These are phyloP conservation scores for Acrocalymma vagum DNA, from an alignment of 2,329 filamentous ascomycete genomes.

Conservation along the genomic window DNA sequence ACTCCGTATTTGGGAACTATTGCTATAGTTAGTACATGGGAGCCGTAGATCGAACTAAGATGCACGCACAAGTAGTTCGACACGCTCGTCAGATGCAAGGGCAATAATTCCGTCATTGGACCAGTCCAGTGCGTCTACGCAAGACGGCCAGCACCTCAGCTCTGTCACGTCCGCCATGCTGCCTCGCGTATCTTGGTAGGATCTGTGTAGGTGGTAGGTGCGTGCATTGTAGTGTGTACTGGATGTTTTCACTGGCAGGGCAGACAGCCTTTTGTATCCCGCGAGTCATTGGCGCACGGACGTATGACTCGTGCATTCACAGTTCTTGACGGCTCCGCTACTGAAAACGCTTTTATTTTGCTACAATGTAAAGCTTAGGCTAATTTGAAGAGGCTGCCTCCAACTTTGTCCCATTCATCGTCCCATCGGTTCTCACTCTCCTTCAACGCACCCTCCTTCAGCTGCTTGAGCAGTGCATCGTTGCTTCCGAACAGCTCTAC, in stretches of 20 bases:
- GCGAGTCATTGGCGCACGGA: too few species aligned
- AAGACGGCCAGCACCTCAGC: conserved; percentile 58
- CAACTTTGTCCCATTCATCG: conserved; percentile 88
- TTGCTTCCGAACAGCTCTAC: conserved; percentile 67
- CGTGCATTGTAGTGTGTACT: too few species aligned
- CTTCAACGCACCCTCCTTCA: conserved; percentile 74
- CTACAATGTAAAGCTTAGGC: too few species aligned
- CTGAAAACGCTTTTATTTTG: too few species aligned
- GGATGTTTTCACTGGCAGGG: too few species aligned
- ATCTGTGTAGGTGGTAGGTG: too few species aligned
- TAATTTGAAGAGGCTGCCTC: conserved; percentile 70
- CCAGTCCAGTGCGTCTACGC: conserved; percentile 64
- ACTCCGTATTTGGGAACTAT: conserved; percentile 44
- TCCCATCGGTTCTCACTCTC: conserved; percentile 87
- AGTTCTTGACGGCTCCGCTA: too few species aligned
- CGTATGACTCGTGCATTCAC: too few species aligned
- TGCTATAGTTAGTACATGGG: conserved; percentile 9
- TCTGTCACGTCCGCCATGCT: conserved; percentile 47
- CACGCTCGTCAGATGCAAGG: conserved; percentile 63
- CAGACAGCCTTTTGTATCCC: too few species aligned
- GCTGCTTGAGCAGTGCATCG: conserved; percentile 63
- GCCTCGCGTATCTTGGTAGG: too few species aligned
- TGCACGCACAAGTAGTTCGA: conserved; percentile 59
- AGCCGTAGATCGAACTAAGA: neutral
- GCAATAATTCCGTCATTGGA: conserved; percentile 67